phyloP scores from a whole-genome alignment of 1,139 yeast genomes.

The Saccharomyces hybrid region DNA sequence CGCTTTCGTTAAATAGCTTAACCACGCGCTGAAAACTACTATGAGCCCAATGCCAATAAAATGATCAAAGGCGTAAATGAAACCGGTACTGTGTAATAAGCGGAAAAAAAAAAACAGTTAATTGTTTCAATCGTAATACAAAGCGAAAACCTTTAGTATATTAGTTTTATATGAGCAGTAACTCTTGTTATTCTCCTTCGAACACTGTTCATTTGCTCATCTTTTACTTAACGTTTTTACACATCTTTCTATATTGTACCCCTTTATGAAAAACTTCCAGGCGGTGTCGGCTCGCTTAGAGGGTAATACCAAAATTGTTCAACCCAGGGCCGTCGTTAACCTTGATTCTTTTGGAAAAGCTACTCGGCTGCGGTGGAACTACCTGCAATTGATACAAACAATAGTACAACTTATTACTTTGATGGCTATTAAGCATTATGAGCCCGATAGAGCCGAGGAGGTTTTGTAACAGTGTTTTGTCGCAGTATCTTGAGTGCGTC shows the following conservation, averaged over 20 bases:
- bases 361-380: not conserved
- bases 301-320: slow-evolving; percentile 55
- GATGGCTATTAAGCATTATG: slow-evolving; percentile 38
- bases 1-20: not conserved
- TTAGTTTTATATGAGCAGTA: not conserved
- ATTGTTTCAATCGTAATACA: not conserved
- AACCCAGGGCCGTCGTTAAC: slow-evolving; percentile 44
- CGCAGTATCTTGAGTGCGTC: slow-evolving; percentile 63
- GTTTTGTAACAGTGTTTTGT: slow-evolving; percentile 17
- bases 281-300: slow-evolving; percentile 9
- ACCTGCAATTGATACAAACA: slow-evolving; percentile 47
- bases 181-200: not conserved
- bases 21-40: not conserved
- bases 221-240: not conserved
- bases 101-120: not conserved
- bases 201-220: not conserved
- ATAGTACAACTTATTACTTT: slow-evolving; percentile 71
- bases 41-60: not conserved
- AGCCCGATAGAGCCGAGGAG: slow-evolving; percentile 60
- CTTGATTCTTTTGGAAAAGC: slow-evolving; percentile 37
- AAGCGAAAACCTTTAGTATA: not conserved
- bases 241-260: not conserved
- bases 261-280: not conserved
- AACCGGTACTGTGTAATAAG: not conserved
- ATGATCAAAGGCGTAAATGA: not conserved